phyloP scores from a whole-genome alignment of 306 rosid species.

The Medicago lupulina region DNA sequence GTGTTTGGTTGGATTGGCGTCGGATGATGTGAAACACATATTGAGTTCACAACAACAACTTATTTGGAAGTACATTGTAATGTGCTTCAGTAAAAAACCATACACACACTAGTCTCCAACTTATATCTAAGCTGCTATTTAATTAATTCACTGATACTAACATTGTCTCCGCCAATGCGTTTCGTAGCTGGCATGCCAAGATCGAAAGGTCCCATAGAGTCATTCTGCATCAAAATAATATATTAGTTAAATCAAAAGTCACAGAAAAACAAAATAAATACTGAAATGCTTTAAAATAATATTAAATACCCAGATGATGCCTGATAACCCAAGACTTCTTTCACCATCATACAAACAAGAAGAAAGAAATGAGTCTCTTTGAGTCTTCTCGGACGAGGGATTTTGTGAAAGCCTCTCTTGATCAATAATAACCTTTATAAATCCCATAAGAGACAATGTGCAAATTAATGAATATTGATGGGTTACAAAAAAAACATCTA shows the following conservation, averaged over 20 bases:
- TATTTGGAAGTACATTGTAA: background rate
- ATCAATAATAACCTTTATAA: slow-evolving; percentile 53
- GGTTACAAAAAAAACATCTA: slow-evolving; percentile 24
- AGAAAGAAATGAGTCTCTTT: slow-evolving; percentile 50
- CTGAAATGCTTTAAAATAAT: slow-evolving; percentile 12
- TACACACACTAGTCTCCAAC: slow-evolving; percentile 27
- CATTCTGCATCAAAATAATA: slow-evolving; percentile 55
- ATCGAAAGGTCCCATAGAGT: slow-evolving; percentile 87
- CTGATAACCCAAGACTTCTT: slow-evolving; percentile 81
- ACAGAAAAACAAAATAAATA: slow-evolving; percentile 10
- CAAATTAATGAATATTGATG: slow-evolving; percentile 3
- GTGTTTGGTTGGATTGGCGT: slow-evolving; percentile 22
- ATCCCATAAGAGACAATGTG: slow-evolving; percentile 29
- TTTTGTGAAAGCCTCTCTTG: slow-evolving; percentile 52
- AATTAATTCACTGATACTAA: slow-evolving; percentile 54
- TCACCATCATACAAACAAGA: slow-evolving; percentile 61
- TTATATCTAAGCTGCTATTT: slow-evolving; percentile 51
- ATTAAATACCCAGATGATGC: slow-evolving; percentile 81
- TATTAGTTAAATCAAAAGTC: slow-evolving; percentile 33
- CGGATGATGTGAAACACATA: background rate
- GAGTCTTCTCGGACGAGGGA: slow-evolving; percentile 49
- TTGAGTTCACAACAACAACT: slow-evolving; percentile 12
- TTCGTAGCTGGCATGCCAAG: slow-evolving; percentile 71
- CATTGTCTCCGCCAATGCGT: slow-evolving; percentile 53
- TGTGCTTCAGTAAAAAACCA: slow-evolving; percentile 4